Percentiles rank a stretch among this genome's conserved stretches.
phyloP scores from a whole-genome alignment of 106 monocot genomes.

The Acanthochlamys bracteata region DNA sequence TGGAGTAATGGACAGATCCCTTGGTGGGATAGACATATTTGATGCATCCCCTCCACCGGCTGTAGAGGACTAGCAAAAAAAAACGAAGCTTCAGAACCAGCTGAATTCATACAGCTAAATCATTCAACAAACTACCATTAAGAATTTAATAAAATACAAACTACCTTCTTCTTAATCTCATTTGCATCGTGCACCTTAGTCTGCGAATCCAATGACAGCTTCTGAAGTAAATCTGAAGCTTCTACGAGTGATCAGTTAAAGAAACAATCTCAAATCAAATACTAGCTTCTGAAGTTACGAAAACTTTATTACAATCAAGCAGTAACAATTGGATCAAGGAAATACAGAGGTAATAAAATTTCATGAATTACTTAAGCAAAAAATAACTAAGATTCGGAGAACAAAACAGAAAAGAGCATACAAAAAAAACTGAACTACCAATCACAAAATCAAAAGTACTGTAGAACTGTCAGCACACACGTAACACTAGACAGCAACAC shows the following conservation, averaged over 20 bases:
- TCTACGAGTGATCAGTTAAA: constrained; percentile 23
- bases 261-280: not conserved
- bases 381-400: too few relatives aligned
- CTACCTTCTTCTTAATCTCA: constrained; percentile 43
- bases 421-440: too few relatives aligned
- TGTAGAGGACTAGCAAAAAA: constrained; percentile 9
- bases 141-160: not conserved
- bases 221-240: constrained; percentile 41
- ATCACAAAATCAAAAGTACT: too few relatives aligned
- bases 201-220: constrained; percentile 39
- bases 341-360: too few relatives aligned
- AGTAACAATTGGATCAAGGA: not conserved
- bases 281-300: not conserved
- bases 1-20: constrained; percentile 39
- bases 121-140: not conserved
- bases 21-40: constrained; percentile 5
- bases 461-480: too few relatives aligned
- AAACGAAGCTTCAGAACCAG: not conserved
- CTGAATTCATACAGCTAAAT: not conserved
- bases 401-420: too few relatives aligned
- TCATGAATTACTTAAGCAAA: too few relatives aligned
- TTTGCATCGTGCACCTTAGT: constrained; percentile 19
- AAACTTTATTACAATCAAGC: not conserved
- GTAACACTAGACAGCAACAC: too few relatives aligned
- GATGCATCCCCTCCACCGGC: constrained; percentile 16